A percentile compares a stretch with the other conserved stretches of the same genome.
Conservation (phyloP, 495 filamentous ascomycete species). For the Lepraria neglecta region DNA sequence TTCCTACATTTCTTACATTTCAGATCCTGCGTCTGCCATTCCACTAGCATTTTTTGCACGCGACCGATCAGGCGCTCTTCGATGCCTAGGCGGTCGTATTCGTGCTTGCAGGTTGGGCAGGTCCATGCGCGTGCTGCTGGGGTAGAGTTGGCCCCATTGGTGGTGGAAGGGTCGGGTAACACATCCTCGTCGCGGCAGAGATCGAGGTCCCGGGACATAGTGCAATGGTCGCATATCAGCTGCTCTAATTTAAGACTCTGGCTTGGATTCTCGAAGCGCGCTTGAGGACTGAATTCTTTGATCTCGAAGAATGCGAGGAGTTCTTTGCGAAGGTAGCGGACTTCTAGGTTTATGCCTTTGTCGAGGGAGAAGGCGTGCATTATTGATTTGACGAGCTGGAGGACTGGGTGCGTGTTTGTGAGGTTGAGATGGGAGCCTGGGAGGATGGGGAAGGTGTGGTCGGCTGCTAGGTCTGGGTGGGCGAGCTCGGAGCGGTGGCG, state of each 20-base stretch:
- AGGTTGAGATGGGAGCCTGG: conserved; percentile 68
- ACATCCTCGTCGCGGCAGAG: conserved; percentile 88
- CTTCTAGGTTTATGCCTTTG: conserved; percentile 79
- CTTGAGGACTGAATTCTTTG: conserved; percentile 85
- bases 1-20: conserved; percentile 59
- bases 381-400: conserved; percentile 84
- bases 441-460: conserved; percentile 76
- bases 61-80: conserved; percentile 78
- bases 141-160: conserved; percentile 30
- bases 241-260: conserved; percentile 64
- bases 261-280: conserved; percentile 78
- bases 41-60: conserved; percentile 64
- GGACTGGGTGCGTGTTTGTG: conserved; percentile 64
- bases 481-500: conserved; percentile 81
- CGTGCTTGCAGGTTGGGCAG: conserved; percentile 68
- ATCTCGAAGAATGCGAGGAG: conserved; percentile 85
- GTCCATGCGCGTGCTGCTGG: conserved; percentile 55
- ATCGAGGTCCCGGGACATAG: conserved; percentile 80
- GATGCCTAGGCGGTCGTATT: conserved; percentile 67
- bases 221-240: conserved; percentile 80
- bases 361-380: conserved; percentile 88
- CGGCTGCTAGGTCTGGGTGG: conserved; percentile 80
- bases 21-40: conserved; percentile 86
- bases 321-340: conserved; percentile 78
- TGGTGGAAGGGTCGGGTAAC: conserved; percentile 48